Conservation (phyloP, 768 basidiomycete genomes). For the Tephrocybe sp. region DNA sequence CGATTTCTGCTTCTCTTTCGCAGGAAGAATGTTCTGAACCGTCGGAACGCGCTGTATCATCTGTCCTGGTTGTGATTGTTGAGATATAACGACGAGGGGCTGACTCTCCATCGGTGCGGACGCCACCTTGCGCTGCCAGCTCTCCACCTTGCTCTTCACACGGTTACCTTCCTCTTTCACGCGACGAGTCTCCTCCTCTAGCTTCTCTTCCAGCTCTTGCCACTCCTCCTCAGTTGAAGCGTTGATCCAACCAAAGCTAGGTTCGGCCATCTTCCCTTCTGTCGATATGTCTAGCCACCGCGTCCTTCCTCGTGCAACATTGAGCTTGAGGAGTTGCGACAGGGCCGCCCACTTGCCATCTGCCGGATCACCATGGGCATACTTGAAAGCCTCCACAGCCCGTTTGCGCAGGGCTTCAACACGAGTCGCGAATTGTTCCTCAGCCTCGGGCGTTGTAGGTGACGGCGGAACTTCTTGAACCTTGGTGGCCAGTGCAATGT, state of each 20-base stretch:
- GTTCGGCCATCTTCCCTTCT: constrained; percentile 21
- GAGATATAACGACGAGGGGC: constrained; percentile 12
- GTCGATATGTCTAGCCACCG: constrained; percentile 26
- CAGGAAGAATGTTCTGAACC: not conserved
- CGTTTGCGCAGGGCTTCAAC: constrained; percentile 29
- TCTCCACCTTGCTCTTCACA: constrained; percentile 26
- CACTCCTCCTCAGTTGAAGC: constrained; percentile 50
- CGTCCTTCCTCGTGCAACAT: constrained; percentile 35
- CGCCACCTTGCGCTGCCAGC: constrained; percentile 24
- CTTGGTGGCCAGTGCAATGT: constrained; percentile 26
- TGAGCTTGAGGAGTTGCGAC: constrained; percentile 37
- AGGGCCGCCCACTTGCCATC: constrained; percentile 49
- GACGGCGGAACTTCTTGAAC: constrained; percentile 28
- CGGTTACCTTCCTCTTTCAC: too few species aligned
- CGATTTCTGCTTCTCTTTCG: constrained; percentile 11
- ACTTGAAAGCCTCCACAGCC: constrained; percentile 33
- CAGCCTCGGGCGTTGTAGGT: constrained; percentile 11
- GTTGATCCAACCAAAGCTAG: constrained; percentile 33
- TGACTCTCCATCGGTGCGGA: constrained; percentile 1
- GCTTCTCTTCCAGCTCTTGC: constrained; percentile 43
- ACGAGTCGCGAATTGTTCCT: constrained; percentile 18
- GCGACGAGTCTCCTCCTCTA: constrained; percentile 20
- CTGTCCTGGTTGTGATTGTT: not conserved
- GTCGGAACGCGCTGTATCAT: constrained; percentile 1
- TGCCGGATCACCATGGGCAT: constrained; percentile 37